A percentile compares a stretch with the other conserved stretches of the same genome.
phyloP scores from a whole-genome alignment of 345 rosid genomes.

The Hibiscus trionum region DNA sequence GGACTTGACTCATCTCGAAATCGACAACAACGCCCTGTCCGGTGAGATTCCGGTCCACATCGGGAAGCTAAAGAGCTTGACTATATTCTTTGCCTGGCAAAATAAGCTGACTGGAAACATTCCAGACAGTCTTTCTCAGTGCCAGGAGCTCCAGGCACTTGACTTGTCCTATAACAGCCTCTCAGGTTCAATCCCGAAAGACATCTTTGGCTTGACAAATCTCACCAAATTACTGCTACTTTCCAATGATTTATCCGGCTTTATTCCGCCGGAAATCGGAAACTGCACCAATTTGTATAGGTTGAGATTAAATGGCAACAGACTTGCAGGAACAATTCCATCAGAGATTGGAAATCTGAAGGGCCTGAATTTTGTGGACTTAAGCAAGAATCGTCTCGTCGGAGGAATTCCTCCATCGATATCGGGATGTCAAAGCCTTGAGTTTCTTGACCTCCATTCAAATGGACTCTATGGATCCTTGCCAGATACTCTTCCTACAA shows the following conservation, averaged over 20 bases:
- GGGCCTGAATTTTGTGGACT: slow-evolving; percentile 64
- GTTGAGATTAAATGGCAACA: slow-evolving; percentile 56
- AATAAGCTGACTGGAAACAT: slow-evolving; percentile 70
- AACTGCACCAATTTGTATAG: slow-evolving; percentile 67
- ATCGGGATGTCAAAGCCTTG: slow-evolving; percentile 52
- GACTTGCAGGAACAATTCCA: slow-evolving; percentile 69
- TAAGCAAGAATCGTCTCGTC: slow-evolving; percentile 54
- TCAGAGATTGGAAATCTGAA: slow-evolving; percentile 59
- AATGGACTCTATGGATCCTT: slow-evolving; percentile 64
- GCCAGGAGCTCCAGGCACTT: slow-evolving; percentile 75
- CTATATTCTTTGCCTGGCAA: slow-evolving; percentile 85
- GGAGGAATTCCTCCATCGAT: slow-evolving; percentile 60
- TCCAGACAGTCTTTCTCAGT: slow-evolving; percentile 57
- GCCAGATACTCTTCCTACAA: slow-evolving; percentile 59
- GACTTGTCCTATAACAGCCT: slow-evolving; percentile 80
- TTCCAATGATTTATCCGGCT: slow-evolving; percentile 74
- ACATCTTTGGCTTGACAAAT: slow-evolving; percentile 55
- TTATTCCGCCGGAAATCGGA: slow-evolving; percentile 71
- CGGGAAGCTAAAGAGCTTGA: slow-evolving; percentile 60
- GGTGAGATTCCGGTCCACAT: slow-evolving; percentile 65
- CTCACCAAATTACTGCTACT: slow-evolving; percentile 78
- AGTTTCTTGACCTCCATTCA: slow-evolving; percentile 72
- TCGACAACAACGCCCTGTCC: slow-evolving; percentile 65
- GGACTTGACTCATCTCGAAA: slow-evolving; percentile 58
- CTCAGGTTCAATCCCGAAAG: slow-evolving; percentile 60